Base-by-base conservation (phyloP, 2,329 filamentous ascomycete species). In the Ceratocystis smalleyi region DNA sequence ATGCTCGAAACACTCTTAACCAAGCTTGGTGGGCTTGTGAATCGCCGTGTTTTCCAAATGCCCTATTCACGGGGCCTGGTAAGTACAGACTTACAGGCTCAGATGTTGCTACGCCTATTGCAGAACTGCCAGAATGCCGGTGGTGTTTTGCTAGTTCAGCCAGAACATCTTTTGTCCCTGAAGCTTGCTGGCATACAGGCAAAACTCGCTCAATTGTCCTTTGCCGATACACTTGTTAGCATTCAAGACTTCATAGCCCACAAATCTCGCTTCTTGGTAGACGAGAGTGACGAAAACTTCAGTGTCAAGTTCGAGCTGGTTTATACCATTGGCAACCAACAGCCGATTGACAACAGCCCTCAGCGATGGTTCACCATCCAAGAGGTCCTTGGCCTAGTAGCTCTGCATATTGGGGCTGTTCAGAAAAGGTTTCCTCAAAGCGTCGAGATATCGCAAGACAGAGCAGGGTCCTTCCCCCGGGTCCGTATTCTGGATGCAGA, bases 241-340 rank as follows among this genome's bases (percentile, higher is more conserved):
- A 76, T 72, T 0, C 78, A 82, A n/a, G 27, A 72, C 0, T 79
- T 77, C 67, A 73, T 85, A 1, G 71, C 79, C 35, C 15, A 61
- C 0, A 66, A 71, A 1, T 75, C 78, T 0, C 74, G 82, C 0
- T 83, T 86, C 66, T 76, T 88, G 1, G 74, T 87, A 0, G 84
- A 87, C 65, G 83, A 88, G 70, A 83, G 81, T 47, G 85, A 88
- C 59, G 83, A 86, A 65, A 82, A 81, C 63, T 80, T 86, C 54
- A 81, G 77, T 54, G 76, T 79, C 3, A 81, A 79, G 59, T 85
- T 84, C 47, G 82, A 87, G 68, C 71, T 87, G 0, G 75, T 87
- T 1, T 87, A 87, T 65, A 85, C 83, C 0, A 79, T 86, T 68
- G 84, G 83, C 0, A 66, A 70, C 0, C 80, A 84, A 65, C 69